These are phyloP conservation scores for Acmispon strigosus DNA, from an alignment of 306 rosid species.

Conservation along the genomic window DNA sequence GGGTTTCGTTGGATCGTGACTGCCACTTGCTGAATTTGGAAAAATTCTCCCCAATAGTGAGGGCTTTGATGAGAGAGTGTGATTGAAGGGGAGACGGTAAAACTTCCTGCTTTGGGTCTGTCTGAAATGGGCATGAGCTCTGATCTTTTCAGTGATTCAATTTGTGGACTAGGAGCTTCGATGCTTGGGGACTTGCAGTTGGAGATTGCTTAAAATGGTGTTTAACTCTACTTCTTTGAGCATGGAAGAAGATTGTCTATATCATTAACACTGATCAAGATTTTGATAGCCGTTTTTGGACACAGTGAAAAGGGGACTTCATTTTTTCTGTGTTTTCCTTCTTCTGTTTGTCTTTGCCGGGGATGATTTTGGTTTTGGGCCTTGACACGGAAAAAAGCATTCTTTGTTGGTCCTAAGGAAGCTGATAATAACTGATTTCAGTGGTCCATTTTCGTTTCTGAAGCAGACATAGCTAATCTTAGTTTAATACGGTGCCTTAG, in stretches of 20 bases:
- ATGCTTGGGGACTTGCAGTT: slow-evolving; percentile 39
- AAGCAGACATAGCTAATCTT: slow-evolving; percentile 38
- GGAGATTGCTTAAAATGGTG: slow-evolving; percentile 45
- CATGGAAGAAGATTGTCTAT: slow-evolving; percentile 76
- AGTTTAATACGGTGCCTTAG: slow-evolving; percentile 21
- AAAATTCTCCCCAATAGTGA: slow-evolving; percentile 21
- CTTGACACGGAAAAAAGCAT: slow-evolving; percentile 31
- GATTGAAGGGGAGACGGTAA: slow-evolving; percentile 3
- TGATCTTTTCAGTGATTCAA: slow-evolving; percentile 6
- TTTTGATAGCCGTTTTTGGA: slow-evolving; percentile 14
- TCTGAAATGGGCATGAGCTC: slow-evolving; percentile 30
- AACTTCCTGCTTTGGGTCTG: too few species aligned
- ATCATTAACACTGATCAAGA: slow-evolving; percentile 39
- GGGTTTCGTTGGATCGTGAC: slow-evolving; percentile 40
- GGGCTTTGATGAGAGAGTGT: slow-evolving; percentile 24
- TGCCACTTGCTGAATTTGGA: slow-evolving; percentile 24
- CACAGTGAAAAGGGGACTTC: slow-evolving; percentile 19
- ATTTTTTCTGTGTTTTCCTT: slow-evolving; percentile 4
- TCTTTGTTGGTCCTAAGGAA: slow-evolving; percentile 30
- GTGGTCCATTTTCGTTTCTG: slow-evolving; percentile 41
- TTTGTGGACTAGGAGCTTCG: slow-evolving; percentile 27
- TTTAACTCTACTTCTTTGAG: slow-evolving; percentile 25
- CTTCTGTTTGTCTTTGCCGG: slow-evolving; percentile 8
- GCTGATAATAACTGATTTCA: slow-evolving; percentile 35
- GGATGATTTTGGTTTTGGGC: slow-evolving; percentile 37